A percentile compares a stretch with the other conserved stretches of the same genome.
phyloP scores from a whole-genome alignment of 2,329 filamentous ascomycete species.

The Aspergillus sp. region DNA sequence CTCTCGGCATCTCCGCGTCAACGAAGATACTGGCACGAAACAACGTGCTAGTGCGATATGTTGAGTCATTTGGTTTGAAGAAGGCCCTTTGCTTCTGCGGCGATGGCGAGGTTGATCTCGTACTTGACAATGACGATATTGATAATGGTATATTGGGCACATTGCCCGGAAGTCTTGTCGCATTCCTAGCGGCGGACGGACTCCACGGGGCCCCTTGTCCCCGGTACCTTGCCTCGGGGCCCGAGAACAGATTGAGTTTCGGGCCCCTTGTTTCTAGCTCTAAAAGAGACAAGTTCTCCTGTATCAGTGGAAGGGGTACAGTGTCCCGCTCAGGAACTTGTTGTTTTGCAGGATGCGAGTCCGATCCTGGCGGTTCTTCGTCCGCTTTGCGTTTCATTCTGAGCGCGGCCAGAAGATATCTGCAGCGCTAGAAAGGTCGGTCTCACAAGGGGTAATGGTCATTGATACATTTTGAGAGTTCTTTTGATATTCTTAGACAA shows the following conservation, averaged over 20 bases:
- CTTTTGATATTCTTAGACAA: no score
- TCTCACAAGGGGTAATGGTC: no score
- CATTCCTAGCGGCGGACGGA: background rate
- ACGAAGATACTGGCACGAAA: background rate
- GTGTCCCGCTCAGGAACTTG: background rate
- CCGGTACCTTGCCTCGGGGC: background rate
- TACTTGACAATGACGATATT: background rate
- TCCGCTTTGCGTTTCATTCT: background rate
- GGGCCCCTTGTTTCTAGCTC: background rate
- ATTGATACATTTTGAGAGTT: no score
- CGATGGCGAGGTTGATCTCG: background rate
- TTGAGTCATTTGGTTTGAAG: background rate
- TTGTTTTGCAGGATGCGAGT: background rate
- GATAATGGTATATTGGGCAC: background rate
- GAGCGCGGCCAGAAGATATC: no score
- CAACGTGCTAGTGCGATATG: background rate
- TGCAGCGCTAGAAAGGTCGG: no score
- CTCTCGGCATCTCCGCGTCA: background rate
- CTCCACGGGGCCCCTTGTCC: background rate
- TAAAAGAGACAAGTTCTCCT: background rate
- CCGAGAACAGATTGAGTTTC: background rate
- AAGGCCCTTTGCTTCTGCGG: background rate
- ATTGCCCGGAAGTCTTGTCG: background rate
- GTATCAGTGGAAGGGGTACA: background rate
- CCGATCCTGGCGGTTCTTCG: background rate